These are phyloP conservation scores for Didymella pinodella DNA, from an alignment of 2,329 filamentous ascomycete genomes.

Conservation along the genomic window DNA sequence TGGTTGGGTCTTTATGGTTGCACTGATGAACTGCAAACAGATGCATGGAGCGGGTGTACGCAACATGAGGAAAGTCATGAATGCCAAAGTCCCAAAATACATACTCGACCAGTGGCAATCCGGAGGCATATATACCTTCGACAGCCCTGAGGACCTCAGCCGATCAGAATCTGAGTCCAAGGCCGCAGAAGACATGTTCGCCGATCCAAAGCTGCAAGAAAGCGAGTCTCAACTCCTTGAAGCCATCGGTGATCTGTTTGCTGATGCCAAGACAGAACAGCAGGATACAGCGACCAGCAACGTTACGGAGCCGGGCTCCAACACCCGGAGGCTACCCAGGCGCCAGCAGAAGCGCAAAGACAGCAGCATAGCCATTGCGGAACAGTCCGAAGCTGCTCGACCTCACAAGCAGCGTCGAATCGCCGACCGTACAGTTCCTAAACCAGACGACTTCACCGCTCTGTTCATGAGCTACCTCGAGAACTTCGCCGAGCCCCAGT, in stretches of 20 bases:
- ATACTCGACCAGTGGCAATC: background rate
- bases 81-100: background rate
- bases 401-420: constrained; percentile 3
- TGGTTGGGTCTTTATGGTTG: constrained; percentile 13
- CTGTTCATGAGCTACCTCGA: constrained; percentile 15
- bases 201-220: constrained; percentile 1
- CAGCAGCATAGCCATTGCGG: background rate
- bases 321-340: background rate
- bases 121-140: background rate
- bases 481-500: constrained; percentile 5
- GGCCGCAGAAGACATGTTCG: background rate
- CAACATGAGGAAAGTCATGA: background rate
- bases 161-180: background rate
- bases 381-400: background rate
- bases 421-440: background rate
- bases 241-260: constrained; percentile 1
- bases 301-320: background rate
- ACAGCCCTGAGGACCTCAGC: background rate
- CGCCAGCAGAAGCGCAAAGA: constrained; percentile 6
- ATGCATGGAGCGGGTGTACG: background rate
- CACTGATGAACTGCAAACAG: constrained; percentile 2
- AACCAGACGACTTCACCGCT: constrained; percentile 1
- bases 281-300: background rate
- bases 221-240: constrained; percentile 1
- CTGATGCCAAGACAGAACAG: background rate